Conservation (phyloP, 1,139 yeast genomes). For the Groenewaldozyma auringiensis region DNA sequence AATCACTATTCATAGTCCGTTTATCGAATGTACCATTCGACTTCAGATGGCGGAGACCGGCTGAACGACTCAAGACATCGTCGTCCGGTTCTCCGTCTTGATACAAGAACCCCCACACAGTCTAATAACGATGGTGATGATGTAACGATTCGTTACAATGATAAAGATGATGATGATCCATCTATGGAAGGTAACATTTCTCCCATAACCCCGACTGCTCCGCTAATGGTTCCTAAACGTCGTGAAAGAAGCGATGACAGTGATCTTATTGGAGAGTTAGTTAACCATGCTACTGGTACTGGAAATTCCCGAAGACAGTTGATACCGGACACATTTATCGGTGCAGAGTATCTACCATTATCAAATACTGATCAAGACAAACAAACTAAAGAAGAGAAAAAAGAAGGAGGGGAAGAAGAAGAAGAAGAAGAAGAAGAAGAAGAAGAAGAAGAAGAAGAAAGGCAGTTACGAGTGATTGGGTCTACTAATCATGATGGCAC, state of each 20-base stretch:
- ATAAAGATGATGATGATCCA: not conserved
- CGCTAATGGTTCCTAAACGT: constrained; percentile 4
- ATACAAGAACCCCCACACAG: not conserved
- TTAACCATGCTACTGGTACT: not conserved
- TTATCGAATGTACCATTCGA: not conserved
- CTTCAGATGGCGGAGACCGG: not conserved
- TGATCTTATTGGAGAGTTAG: not conserved
- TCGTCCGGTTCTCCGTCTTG: not conserved
- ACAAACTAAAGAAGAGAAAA: not conserved
- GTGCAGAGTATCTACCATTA: not conserved
- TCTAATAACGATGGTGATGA: not conserved
- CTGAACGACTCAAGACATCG: not conserved
- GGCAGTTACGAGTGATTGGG: not conserved
- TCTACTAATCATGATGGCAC: not conserved
- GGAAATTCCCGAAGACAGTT: not conserved
- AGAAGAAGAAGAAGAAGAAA: not conserved
- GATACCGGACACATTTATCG: not conserved
- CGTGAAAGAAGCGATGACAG: not conserved
- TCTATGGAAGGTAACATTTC: not conserved
- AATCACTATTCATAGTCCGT: not conserved
- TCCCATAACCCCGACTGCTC: constrained; percentile 1
- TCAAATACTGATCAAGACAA: too few species aligned
- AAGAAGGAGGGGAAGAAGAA: not conserved
- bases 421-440: too few species aligned
- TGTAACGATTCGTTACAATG: not conserved